A percentile compares a stretch with the other conserved stretches of the same genome.
Conservation (phyloP, 192 early-diverging fungal species). For the Coemansia furcata region DNA sequence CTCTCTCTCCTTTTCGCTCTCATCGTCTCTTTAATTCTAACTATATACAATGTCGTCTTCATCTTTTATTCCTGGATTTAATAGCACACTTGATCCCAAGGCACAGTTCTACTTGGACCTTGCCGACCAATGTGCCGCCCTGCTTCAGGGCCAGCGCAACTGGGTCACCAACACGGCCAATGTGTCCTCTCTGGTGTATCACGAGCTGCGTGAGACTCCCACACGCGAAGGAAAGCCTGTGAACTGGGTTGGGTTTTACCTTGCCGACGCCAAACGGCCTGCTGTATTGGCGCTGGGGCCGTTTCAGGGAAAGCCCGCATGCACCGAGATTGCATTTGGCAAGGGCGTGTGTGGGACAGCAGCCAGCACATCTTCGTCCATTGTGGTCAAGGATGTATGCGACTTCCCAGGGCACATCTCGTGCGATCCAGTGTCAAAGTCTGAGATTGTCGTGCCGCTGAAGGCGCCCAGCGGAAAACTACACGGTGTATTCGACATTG, state of each 20-base stretch:
- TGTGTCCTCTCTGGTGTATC: slow-evolving; percentile 75
- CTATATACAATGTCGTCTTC: slow-evolving; percentile 22
- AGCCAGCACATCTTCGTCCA: slow-evolving; percentile 54
- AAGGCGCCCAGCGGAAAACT: slow-evolving; percentile 49
- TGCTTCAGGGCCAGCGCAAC: slow-evolving; percentile 71
- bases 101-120: slow-evolving; percentile 73
- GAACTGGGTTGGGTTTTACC: slow-evolving; percentile 83
- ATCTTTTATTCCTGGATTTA: slow-evolving; percentile 45
- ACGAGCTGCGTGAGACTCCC: slow-evolving; percentile 67
- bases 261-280: slow-evolving; percentile 53
- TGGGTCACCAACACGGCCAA: slow-evolving; percentile 81
- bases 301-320: slow-evolving; percentile 90
- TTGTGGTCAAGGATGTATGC: slow-evolving; percentile 78
- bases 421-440: slow-evolving; percentile 80
- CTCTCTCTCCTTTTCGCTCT: background rate
- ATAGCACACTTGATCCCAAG: slow-evolving; percentile 52
- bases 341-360: slow-evolving; percentile 90
- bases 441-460: slow-evolving; percentile 86
- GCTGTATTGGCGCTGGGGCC: slow-evolving; percentile 71
- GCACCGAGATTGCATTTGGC: slow-evolving; percentile 78
- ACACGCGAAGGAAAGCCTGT: slow-evolving; percentile 59
- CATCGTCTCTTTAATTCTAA: background rate
- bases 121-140: slow-evolving; percentile 53
- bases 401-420: slow-evolving; percentile 87
- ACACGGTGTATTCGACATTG: slow-evolving; percentile 71